Evolutionary conservation across 1,139 yeast species (phyloP), one percentile per base, ranked within the genome.

Genomic region (Yamadazyma triangularis): DNA sequence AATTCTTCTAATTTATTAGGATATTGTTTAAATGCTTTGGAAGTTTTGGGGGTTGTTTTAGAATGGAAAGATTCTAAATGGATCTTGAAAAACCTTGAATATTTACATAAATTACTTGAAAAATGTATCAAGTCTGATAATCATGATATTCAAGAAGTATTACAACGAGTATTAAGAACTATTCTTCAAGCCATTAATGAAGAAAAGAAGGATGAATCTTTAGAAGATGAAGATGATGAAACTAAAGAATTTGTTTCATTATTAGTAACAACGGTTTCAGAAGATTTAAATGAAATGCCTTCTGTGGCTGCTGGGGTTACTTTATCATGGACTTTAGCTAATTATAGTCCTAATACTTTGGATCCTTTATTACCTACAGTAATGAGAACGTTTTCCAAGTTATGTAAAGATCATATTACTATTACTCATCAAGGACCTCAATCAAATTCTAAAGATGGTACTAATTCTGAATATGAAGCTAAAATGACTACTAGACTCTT

Each of bases 221-320:
- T 39, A 14, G 78, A 73, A 6, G 79, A 73, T 16, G 73, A 68
- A 23, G 73, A 75, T 1, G 86, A 79, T 15, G 78, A 72, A 25
- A 73, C 76, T 2, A 78, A 75, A 42, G 63, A 69, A 5, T 88
- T 89, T 49, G 61, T 85, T 33, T 59, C 70, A 2, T 64, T 79
- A 30, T 59, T 91, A 33, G 73, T 77, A 3, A 64, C 78, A 9
- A 82, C 87, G 5, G 80, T 89, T 20, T 76, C 85, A 8, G 96
- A 91, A 48, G 95, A 89, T 53, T 65, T 93, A 44, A 79, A 83
- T 30, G 81, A 80, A 29, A 79, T 81, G 47, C 80, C 85, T n/a
- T 80, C 93, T 0, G 78, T 85, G 30, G 91, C 94, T 12, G 93
- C 96, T 7, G 96, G 96, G 42, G 89, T 89, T 1, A 81, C 88